phyloP scores from a whole-genome alignment of 495 filamentous ascomycete genomes.

The Penicillium bialowiezense region DNA sequence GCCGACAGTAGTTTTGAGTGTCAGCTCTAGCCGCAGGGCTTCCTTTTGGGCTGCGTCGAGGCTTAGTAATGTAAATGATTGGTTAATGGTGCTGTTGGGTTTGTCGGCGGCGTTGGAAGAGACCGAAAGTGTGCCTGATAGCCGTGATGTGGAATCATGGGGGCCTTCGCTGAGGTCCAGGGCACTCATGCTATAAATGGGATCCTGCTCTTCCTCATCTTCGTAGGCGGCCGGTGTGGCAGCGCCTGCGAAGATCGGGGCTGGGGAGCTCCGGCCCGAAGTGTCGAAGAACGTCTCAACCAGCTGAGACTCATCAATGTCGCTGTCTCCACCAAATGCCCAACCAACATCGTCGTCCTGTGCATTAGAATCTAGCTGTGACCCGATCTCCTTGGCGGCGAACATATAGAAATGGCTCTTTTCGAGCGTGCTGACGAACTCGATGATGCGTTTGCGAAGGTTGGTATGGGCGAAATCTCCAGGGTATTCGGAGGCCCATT shows the following conservation, averaged over 20 bases:
- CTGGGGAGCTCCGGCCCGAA: constrained; percentile 39
- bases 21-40: constrained; percentile 63
- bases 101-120: constrained; percentile 38
- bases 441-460: constrained; percentile 65
- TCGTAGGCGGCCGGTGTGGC: constrained; percentile 16
- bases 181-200: constrained; percentile 42
- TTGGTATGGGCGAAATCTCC: constrained; percentile 86
- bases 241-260: constrained; percentile 30
- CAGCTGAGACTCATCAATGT: constrained; percentile 40
- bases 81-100: constrained; percentile 38
- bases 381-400: constrained; percentile 77
- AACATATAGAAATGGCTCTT: constrained; percentile 72
- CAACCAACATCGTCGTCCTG: constrained; percentile 83
- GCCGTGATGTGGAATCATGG: constrained; percentile 34
- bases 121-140: constrained; percentile 44
- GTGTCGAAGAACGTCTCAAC: constrained; percentile 39
- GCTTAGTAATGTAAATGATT: constrained; percentile 48
- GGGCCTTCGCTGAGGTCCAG: constrained; percentile 43
- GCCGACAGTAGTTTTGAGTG: constrained; percentile 55
- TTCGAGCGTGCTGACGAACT: constrained; percentile 68
- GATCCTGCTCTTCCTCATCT: constrained; percentile 39
- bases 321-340: constrained; percentile 61
- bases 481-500: constrained; percentile 88
- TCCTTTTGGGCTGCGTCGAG: constrained; percentile 74
- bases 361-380: constrained; percentile 56